A percentile compares a stretch with the other conserved stretches of the same genome.
These are phyloP conservation scores for Leishmania guyanensis DNA, from an alignment of 208 protist species.

Conservation along the genomic window DNA sequence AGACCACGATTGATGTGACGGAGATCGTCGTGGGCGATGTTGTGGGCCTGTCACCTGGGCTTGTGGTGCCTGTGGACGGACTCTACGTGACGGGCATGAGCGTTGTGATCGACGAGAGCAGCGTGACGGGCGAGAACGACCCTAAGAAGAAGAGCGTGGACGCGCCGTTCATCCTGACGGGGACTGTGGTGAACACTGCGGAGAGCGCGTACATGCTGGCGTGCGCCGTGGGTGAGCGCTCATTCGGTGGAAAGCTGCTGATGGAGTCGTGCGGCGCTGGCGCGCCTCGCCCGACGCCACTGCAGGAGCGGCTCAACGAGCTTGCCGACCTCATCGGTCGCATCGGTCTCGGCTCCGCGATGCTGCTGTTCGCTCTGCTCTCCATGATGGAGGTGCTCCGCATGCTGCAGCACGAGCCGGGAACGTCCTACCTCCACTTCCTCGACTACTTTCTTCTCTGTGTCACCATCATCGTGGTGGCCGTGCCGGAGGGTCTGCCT, in stretches of 20 bases:
- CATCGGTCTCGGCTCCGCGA: slow-evolving; percentile 76
- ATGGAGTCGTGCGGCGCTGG: slow-evolving; percentile 68
- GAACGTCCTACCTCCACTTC: slow-evolving; percentile 42
- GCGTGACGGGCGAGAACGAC: slow-evolving; percentile 94
- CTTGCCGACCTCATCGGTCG: slow-evolving; percentile 92
- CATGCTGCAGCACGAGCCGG: slow-evolving; percentile 31
- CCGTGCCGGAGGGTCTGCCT: slow-evolving; percentile 97
- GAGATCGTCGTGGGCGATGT: slow-evolving; percentile 97
- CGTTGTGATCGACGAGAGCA: slow-evolving; percentile 91
- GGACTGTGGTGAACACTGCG: slow-evolving; percentile 89
- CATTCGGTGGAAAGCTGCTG: slow-evolving; percentile 89
- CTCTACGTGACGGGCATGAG: slow-evolving; percentile 84
- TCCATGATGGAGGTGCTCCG: slow-evolving; percentile 50
- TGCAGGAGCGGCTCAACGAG: slow-evolving; percentile 93
- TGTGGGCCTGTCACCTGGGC: slow-evolving; percentile 85
- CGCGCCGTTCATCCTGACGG: slow-evolving; percentile 87
- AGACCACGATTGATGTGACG: slow-evolving; percentile 84
- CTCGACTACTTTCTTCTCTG: slow-evolving; percentile 91
- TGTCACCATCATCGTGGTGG: slow-evolving; percentile 97
- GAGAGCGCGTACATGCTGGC: slow-evolving; percentile 89
- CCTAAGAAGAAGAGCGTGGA: slow-evolving; percentile 72
- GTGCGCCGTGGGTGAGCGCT: slow-evolving; percentile 92
- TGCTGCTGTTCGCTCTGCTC: slow-evolving; percentile 68
- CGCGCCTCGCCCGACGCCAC: slow-evolving; percentile 80
- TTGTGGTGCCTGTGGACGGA: slow-evolving; percentile 94